Conservation (phyloP, 2,329 filamentous ascomycete genomes). For the Myriosclerotinia scirpicola region DNA sequence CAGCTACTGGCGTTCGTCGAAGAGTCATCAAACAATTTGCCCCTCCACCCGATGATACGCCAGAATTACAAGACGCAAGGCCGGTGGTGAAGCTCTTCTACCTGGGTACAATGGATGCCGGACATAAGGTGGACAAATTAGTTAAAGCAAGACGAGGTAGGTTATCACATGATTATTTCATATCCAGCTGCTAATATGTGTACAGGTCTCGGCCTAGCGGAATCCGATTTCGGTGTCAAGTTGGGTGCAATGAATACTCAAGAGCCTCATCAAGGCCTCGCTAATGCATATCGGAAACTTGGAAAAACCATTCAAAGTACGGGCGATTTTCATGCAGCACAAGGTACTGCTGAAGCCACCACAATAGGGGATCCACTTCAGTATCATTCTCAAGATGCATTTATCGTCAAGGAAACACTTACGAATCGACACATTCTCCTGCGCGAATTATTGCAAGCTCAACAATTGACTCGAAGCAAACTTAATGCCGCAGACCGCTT, state of each 20-base stretch:
- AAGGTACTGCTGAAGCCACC: slow-evolving; percentile 94
- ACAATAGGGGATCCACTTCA: slow-evolving; percentile 91
- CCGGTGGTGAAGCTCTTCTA: slow-evolving; percentile 96
- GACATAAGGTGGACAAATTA: slow-evolving; percentile 91
- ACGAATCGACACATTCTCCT: slow-evolving; percentile 97
- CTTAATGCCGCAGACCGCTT: slow-evolving; percentile 84
- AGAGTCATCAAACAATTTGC: slow-evolving; percentile 99
- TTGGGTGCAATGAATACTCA: slow-evolving; percentile 83
- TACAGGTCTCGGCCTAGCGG: slow-evolving; percentile 83
- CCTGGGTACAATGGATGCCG: slow-evolving; percentile 91
- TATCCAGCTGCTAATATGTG: slow-evolving; percentile 38
- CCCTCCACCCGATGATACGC: slow-evolving; percentile 93
- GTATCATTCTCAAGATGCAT: slow-evolving; percentile 92
- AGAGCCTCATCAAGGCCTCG: slow-evolving; percentile 84
- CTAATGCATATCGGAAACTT: slow-evolving; percentile 90
- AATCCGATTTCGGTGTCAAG: slow-evolving; percentile 92
- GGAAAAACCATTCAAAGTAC: slow-evolving; percentile 91
- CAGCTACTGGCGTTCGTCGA: slow-evolving; percentile 88
- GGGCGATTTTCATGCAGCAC: slow-evolving; percentile 92
- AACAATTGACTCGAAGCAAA: slow-evolving; percentile 79
- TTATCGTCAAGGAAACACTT: slow-evolving; percentile 96
- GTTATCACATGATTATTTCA: slow-evolving; percentile 31
- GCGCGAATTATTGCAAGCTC: slow-evolving; percentile 87
- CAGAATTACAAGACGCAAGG: slow-evolving; percentile 85
- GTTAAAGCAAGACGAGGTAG: slow-evolving; percentile 89